Conservation (phyloP, 768 basidiomycete genomes). For the Royoungia palumana region DNA sequence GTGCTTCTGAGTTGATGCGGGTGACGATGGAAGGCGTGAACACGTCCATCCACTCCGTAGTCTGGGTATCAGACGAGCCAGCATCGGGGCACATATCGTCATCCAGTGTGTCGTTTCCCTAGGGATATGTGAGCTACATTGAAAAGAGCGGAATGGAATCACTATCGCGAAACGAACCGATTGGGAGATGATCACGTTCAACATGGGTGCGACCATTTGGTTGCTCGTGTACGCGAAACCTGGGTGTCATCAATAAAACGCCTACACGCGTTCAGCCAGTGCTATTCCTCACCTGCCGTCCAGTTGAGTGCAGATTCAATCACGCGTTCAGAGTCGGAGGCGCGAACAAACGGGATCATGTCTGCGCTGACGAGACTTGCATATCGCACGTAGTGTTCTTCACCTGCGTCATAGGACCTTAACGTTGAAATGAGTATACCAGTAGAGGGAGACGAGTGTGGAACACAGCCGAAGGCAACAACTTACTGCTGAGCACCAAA, state of each 20-base stretch:
- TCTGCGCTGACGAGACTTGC: constrained; percentile 38
- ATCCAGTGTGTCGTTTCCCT: constrained; percentile 65
- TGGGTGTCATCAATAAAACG: neutral
- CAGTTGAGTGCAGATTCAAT: constrained; percentile 66
- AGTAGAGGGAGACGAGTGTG: constrained; percentile 39
- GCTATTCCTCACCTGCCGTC: constrained; percentile 45
- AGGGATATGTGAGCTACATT: neutral
- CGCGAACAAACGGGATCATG: constrained; percentile 50
- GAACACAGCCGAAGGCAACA: constrained; percentile 40
- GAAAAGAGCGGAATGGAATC: too few relatives aligned
- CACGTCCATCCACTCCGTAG: constrained; percentile 45
- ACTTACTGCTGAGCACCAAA: constrained; percentile 68
- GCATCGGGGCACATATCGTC: constrained; percentile 58
- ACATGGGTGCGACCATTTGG: constrained; percentile 31
- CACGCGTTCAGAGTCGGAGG: constrained; percentile 50
- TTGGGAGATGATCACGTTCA: constrained; percentile 60
- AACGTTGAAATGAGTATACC: neutral
- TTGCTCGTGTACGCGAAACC: constrained; percentile 50
- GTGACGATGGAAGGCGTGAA: constrained; percentile 53
- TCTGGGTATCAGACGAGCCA: constrained; percentile 42
- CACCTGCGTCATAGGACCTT: constrained; percentile 52
- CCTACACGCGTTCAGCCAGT: too few relatives aligned
- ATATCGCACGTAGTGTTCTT: constrained; percentile 51
- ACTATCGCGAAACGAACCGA: constrained; percentile 34
- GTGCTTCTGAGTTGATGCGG: constrained; percentile 56